Evolutionary conservation across 2,329 filamentous ascomycete species (phyloP), one percentile per base, ranked within the genome.

Genomic region (Aphanocladium album): DNA sequence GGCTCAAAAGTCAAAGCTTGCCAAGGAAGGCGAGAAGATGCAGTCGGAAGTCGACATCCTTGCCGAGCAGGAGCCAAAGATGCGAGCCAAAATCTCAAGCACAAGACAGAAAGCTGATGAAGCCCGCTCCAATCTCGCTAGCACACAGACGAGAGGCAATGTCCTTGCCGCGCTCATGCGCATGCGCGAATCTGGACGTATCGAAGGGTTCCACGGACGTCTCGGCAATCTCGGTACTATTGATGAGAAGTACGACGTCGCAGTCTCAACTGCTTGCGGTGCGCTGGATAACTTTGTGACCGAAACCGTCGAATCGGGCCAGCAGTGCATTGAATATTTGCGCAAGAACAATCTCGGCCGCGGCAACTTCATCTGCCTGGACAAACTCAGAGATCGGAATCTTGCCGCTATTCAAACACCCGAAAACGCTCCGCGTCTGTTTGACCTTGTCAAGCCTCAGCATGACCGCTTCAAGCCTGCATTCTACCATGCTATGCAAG

Each of bases 281-380:
- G 84, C 89, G 2, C 84, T 99, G 11, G 91, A 99, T 74, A 96
- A 98, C 71, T 93, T 99, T 74, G 93, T 99, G 11, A 96, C 96
- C 0, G 95, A 98, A 68, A 93, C 91, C 1, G 93, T 98, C 16
- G 95, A 98, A 69, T 90, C 92, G 62, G 95, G 93, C 65, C 95
- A 99, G 74, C 93, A 98, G 72, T 99, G 96, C 74, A 98, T 99
- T 64, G 95, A 98, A 71, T 95, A 99, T 70, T 82, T 99, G 14
- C 87, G 95, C 60, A 99, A 98, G 80, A 99, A 96, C 68, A 97
- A 97, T 67, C 86, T 99, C 3, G 95, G 95, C 14, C 87, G 96
- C 68, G 95, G 93, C 62, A 97, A 97, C 77, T 98, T 99, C 73
- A 98, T 99, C 69, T 90, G 95, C 66, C 82, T 99, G 17, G 91